Evolutionary conservation across 2,329 filamentous ascomycete species (phyloP).

Genomic region (Colletotrichum sidae): DNA sequence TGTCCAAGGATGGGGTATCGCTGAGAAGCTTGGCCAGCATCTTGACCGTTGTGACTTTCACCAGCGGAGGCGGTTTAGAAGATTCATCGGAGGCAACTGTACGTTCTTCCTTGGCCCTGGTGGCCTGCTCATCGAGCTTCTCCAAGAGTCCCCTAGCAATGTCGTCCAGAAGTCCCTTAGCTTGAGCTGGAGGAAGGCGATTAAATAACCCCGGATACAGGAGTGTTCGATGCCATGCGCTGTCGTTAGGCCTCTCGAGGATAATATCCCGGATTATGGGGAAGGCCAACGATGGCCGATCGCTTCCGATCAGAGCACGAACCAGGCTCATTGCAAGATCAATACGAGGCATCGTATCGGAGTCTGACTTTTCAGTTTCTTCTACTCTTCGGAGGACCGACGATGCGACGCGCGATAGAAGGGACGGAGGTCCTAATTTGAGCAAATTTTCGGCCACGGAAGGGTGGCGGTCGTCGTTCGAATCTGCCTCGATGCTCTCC

Average conservation of each 20-base stretch:
- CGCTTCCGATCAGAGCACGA: not conserved
- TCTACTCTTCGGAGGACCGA: constrained; percentile 11
- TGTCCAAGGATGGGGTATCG: constrained; percentile 8
- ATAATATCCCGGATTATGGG: constrained; percentile 14
- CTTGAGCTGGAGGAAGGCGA: not conserved
- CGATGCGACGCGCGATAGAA: constrained; percentile 1
- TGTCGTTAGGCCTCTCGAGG: constrained; percentile 13
- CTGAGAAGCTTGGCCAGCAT: constrained; percentile 22
- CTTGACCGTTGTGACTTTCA: constrained; percentile 28
- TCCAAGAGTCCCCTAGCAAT: not conserved
- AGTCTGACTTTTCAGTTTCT: not conserved
- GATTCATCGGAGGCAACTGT: not conserved
- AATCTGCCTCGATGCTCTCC: not conserved
- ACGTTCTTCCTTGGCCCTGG: not conserved
- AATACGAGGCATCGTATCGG: not conserved
- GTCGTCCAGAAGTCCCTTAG: not conserved
- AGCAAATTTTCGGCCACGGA: not conserved
- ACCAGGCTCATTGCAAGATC: constrained; percentile 2
- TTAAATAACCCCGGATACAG: constrained; percentile 14
- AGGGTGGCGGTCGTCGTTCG: no score
- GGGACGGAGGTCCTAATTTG: constrained; percentile 2
- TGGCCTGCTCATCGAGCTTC: constrained; percentile 6
- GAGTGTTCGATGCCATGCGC: constrained; percentile 24
- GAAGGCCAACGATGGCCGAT: constrained; percentile 21
- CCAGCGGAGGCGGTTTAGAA: not conserved